Conservation (phyloP, 2,329 filamentous ascomycete species). For the Diplodia scrobiculata region DNA sequence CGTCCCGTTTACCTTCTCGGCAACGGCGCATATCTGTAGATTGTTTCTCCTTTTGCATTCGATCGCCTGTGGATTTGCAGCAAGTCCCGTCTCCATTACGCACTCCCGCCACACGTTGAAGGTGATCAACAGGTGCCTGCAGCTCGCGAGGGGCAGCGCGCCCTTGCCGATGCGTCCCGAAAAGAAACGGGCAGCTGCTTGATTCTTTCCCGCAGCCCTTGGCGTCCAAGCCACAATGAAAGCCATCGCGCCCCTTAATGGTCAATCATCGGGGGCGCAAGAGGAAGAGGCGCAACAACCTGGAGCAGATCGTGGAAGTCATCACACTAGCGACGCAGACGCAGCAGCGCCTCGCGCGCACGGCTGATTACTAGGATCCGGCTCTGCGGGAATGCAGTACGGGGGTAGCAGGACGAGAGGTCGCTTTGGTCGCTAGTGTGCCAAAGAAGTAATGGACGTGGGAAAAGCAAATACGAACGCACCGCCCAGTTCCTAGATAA, state of each 20-base stretch:
- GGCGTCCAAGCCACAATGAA: constrained; percentile 13
- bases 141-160: background rate
- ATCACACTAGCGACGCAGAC: constrained; percentile 9
- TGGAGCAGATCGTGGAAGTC: constrained; percentile 10
- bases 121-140: background rate
- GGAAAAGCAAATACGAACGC: constrained; percentile 20
- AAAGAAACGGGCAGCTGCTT: background rate
- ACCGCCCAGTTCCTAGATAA: constrained; percentile 21
- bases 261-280: constrained; percentile 7
- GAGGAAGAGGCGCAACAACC: constrained; percentile 17
- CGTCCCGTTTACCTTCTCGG: constrained; percentile 13
- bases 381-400: constrained; percentile 11
- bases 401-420: background rate
- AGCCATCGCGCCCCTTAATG: constrained; percentile 2
- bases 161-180: constrained; percentile 7
- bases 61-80: constrained; percentile 16
- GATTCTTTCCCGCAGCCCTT: background rate
- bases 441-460: constrained; percentile 13
- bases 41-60: constrained; percentile 23
- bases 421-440: constrained; percentile 21
- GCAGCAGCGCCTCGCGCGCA: constrained; percentile 8
- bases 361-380: constrained; percentile 22
- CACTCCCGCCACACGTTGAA: background rate
- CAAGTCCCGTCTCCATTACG: constrained; percentile 1
- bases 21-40: constrained; percentile 23